Base-by-base conservation (phyloP, 2,329 filamentous ascomycete genomes). In the Aspergillus brasiliensis region DNA sequence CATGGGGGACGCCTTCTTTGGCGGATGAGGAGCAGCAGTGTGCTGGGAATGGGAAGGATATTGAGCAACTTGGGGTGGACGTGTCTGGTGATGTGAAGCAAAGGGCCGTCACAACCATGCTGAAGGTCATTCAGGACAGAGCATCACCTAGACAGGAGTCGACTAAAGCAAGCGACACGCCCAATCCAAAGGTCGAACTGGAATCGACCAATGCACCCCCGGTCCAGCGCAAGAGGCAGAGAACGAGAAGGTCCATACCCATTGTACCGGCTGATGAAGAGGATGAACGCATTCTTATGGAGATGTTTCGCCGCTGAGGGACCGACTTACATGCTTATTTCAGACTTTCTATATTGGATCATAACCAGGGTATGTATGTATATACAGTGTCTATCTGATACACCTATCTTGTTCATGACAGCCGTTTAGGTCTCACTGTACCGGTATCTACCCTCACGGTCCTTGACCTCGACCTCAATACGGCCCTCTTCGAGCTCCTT, bases 401-500 rank as follows among this genome's bases (percentile, higher is more conserved):
- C 47, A 13, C 25, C 42, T 21, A 40, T 54, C 21, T 17, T 28
- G 23, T 51, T 51, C 46, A 19, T 40, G 47, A 6, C 31, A 44
- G 5, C 54, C 27, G 38, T 56, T 57, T 62, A 91, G 59, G 89
- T 91, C 83, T 91, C 89, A 53, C 81, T 79, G 77, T 92, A 97
- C 71, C 86, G 83, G 76, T 96, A 97, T 17, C 86, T 83, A 25
- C 90, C 88, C 34, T 88, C 87, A 13, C 89, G 88, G 61, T 97
- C 91, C 77, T 90, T 87, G 11, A 98, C 91, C 15, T 81, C 82
- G 31, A 98, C 91, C 79, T 96, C 90, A 65, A 98, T 90, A 72
- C 81, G 88, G 34, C 90, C 91, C 81, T 96, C 91, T 73, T 92
- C 87, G 31, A 98, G 78, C 80, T 96, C 92, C 81, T 89, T 88